Base-by-base conservation (phyloP, 2,329 filamentous ascomycete genomes). In the Bimuria novae-zelandiae region DNA sequence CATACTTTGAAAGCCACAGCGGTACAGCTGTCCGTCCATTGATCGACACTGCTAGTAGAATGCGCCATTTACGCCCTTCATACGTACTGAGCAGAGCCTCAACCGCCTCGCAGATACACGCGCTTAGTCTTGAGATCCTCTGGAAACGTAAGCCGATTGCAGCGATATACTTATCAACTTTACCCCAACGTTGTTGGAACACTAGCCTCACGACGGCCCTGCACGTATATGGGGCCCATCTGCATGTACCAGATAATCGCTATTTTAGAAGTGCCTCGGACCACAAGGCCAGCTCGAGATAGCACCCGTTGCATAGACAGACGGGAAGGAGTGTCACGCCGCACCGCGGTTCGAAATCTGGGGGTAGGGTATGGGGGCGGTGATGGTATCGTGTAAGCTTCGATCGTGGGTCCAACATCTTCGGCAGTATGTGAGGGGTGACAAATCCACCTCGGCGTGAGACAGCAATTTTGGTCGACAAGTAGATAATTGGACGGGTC, bases 271-370 rank as follows among this genome's bases (percentile, higher is more conserved):
- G n/a, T 17, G 11, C 27, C 41, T 33, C 16, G 27, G 11, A 21
- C 11, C 27, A 22, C 29, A 39, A 22, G 11, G 16, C 27, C 19
- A 12, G 14, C 33, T 36, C 21, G 21, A 47, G 17, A 47, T 21
- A 47, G 33, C 22, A 37, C 33, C 44, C 44, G 44, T 37, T 47
- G 44, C 44, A 47, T 47, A 19, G 7, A 5, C 44, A 32, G 33
- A 29, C 44, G 44, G 44, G 43, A 47, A 36, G 32, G 23, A 47
- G 23, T 22, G 30, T 21, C 17, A 17, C 23, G 23, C 23, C 22
- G 22, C 22, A n/a, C 36, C 19, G 17, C 36, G 36, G 36, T 37
- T 21, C 23, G 37, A 12, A 21, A 40, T 23, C 30, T 33, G 30
- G 30, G 30, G 32, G 14, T 46, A 32, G 43, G 43, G 43, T 46